These are phyloP conservation scores for Colletotrichum salicis DNA, from an alignment of 2,329 filamentous ascomycete genomes.

Conservation along the genomic window DNA sequence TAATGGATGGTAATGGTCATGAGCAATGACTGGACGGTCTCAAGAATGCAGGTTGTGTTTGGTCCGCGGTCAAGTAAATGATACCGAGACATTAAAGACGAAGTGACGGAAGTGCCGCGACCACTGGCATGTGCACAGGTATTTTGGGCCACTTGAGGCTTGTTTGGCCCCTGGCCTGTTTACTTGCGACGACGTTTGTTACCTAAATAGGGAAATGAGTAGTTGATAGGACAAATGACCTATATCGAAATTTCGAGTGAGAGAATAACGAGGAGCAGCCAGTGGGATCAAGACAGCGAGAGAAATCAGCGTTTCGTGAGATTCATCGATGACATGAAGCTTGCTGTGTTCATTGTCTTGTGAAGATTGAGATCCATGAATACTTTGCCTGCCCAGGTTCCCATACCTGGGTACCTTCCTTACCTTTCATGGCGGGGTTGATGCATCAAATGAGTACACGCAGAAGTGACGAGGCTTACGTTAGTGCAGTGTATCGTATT, in stretches of 20 bases:
- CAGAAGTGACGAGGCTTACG: neutral
- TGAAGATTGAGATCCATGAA: too few relatives aligned
- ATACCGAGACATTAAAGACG: slow-evolving; percentile 3
- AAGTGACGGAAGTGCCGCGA: neutral
- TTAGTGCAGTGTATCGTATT: slow-evolving; percentile 14
- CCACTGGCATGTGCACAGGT: slow-evolving; percentile 18
- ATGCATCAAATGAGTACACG: slow-evolving; percentile 1
- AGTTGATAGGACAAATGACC: neutral
- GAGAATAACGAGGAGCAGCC: neutral
- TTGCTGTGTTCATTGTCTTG: neutral
- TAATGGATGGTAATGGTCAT: neutral
- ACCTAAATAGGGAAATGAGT: neutral
- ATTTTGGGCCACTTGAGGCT: slow-evolving; percentile 5
- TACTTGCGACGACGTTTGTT: slow-evolving; percentile 29
- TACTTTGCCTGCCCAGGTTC: neutral
- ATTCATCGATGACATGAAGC: neutral
- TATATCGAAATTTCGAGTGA: neutral
- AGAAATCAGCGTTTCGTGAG: neutral
- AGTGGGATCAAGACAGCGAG: neutral
- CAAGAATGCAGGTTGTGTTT: neutral
- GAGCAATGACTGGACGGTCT: neutral
- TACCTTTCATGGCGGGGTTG: neutral
- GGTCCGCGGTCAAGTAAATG: slow-evolving; percentile 1
- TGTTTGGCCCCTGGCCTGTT: slow-evolving; percentile 9
- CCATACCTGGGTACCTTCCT: neutral